Evolutionary conservation across 352 stramenopile genomes (phyloP).

Genomic region (Plasmopara halstedii): DNA sequence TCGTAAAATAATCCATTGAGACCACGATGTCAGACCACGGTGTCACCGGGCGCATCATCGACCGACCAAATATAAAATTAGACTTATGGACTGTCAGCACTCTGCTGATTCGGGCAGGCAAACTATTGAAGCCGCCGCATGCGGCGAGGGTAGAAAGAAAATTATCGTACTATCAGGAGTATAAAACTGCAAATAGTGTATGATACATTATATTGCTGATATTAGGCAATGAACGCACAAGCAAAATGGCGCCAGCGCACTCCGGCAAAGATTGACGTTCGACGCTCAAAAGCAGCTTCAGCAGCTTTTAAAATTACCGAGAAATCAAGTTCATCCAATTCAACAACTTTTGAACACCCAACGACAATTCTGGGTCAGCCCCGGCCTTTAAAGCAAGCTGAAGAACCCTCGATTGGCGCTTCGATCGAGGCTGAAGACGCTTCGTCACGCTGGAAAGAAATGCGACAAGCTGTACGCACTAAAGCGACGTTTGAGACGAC

Average conservation of each 20-base stretch:
- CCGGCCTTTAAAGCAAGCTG: constrained; percentile 10
- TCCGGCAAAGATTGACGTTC: not conserved
- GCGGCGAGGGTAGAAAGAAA: no score
- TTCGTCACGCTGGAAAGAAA: constrained; percentile 57
- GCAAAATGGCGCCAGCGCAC: constrained; percentile 7
- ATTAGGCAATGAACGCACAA: constrained; percentile 17
- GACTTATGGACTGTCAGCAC: no score
- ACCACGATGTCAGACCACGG: no score
- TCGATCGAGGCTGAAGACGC: not conserved
- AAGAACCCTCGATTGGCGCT: constrained; percentile 1
- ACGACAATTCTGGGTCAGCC: not conserved
- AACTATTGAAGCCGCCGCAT: no score
- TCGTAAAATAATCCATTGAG: no score
- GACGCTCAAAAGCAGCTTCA: constrained; percentile 7
- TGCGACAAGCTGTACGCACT: constrained; percentile 55
- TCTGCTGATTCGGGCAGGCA: no score
- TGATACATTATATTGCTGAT: not conserved
- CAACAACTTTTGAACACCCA: constrained; percentile 1
- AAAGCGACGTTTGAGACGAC: constrained; percentile 41
- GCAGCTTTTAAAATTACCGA: not conserved
- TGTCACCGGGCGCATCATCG: no score
- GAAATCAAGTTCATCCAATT: constrained; percentile 1
- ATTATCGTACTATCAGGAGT: no score
- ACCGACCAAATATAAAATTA: no score
- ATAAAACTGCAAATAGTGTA: not conserved